Percentiles rank a stretch among this genome's conserved stretches.
Evolutionary conservation across 257 asterid genomes (phyloP).

Genomic region (Thymus mandschuricus): DNA sequence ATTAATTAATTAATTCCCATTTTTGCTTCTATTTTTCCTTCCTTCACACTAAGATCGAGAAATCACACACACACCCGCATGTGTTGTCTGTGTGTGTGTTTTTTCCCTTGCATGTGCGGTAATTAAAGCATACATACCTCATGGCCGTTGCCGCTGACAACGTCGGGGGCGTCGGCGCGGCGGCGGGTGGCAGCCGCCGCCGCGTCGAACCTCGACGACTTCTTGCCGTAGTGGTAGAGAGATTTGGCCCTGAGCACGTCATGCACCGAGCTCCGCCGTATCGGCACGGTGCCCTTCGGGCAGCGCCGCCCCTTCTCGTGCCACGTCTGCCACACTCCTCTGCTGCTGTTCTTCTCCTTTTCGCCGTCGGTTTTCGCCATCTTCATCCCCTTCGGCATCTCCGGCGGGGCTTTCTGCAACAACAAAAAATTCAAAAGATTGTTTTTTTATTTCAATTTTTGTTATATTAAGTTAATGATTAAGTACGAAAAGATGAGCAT

Average conservation of each 20-base stretch:
- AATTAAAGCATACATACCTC: slow-evolving; percentile 54
- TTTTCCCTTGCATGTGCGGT: slow-evolving; percentile 6
- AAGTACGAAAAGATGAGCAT: background rate
- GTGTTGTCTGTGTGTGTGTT: slow-evolving; percentile 14
- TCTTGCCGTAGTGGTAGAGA: slow-evolving; percentile 73
- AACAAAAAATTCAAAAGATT: no score
- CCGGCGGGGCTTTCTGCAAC: slow-evolving; percentile 59
- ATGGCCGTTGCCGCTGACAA: slow-evolving; percentile 82
- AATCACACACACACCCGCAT: background rate
- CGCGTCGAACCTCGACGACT: slow-evolving; percentile 28
- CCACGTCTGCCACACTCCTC: slow-evolving; percentile 67
- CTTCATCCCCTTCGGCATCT: slow-evolving; percentile 63
- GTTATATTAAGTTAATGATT: background rate
- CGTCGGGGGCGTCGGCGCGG: slow-evolving; percentile 73
- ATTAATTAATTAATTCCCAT: background rate
- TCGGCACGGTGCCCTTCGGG: slow-evolving; percentile 85
- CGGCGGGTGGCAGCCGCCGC: slow-evolving; percentile 31
- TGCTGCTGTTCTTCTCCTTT: slow-evolving; percentile 9
- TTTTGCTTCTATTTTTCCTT: no score
- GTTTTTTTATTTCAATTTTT: background rate
- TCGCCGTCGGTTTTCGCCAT: slow-evolving; percentile 39
- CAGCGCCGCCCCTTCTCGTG: slow-evolving; percentile 68
- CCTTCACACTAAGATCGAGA: background rate
- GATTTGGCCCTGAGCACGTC: slow-evolving; percentile 93
- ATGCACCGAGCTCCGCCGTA: slow-evolving; percentile 63